phyloP scores from a whole-genome alignment of 2,329 filamentous ascomycete genomes.

The Alternaria triticimaculans region DNA sequence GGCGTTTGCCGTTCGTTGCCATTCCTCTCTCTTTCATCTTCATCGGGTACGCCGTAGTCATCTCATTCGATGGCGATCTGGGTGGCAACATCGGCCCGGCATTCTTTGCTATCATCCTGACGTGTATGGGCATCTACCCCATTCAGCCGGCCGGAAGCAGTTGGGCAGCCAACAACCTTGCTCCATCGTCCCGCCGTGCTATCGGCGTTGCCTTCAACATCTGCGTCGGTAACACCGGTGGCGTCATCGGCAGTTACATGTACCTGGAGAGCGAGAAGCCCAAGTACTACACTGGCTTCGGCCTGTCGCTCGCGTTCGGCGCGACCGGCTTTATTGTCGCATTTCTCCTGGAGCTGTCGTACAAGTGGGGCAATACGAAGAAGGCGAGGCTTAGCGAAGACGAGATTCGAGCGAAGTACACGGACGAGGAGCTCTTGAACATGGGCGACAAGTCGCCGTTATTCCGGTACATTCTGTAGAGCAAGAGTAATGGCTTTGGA shows the following conservation, averaged over 20 bases:
- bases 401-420: conserved; percentile 44
- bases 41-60: conserved; percentile 40
- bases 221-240: conserved; percentile 38
- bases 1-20: conserved; percentile 29
- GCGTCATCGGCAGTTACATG: conserved; percentile 44
- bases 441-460: conserved; percentile 52
- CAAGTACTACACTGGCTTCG: conserved; percentile 47
- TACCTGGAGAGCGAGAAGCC: conserved; percentile 46
- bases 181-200: conserved; percentile 38
- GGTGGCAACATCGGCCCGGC: conserved; percentile 51
- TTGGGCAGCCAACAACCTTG: conserved; percentile 41
- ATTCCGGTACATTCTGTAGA: conserved; percentile 45
- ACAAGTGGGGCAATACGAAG: conserved; percentile 16
- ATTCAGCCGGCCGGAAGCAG: conserved; percentile 39
- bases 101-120: conserved; percentile 55
- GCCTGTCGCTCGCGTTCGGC: conserved; percentile 31
- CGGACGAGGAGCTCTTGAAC: conserved; percentile 45
- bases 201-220: conserved; percentile 42
- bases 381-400: conserved; percentile 47
- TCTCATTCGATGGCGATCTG: conserved; percentile 51
- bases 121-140: conserved; percentile 50
- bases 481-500: neutral
- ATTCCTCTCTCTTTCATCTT: conserved; percentile 44
- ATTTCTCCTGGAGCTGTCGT: conserved; percentile 27
- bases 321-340: conserved; percentile 24